Percentiles rank a stretch among this genome's conserved stretches.
Conservation (phyloP, 352 stramenopile species). For the Phytophthora sojae region DNA sequence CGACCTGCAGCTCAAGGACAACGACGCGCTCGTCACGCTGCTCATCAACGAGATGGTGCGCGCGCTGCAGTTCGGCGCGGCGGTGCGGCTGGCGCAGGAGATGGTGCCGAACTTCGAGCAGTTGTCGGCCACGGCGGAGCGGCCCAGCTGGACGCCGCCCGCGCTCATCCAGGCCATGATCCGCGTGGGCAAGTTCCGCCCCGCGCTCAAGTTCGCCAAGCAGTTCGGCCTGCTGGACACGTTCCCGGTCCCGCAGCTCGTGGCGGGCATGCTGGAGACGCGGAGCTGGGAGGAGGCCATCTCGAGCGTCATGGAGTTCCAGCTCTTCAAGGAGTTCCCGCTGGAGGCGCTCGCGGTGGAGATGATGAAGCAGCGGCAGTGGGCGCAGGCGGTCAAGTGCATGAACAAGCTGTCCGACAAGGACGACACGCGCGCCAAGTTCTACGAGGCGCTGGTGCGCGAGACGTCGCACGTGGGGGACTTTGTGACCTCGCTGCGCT, state of each 20-base stretch:
- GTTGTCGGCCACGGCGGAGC: constrained; percentile 30
- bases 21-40: constrained; percentile 83
- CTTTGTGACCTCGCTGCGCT: constrained; percentile 72
- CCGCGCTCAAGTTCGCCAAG: constrained; percentile 82
- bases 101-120: constrained; percentile 82
- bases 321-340: constrained; percentile 75
- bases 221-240: constrained; percentile 80
- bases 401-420: constrained; percentile 78
- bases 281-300: constrained; percentile 76
- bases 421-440: constrained; percentile 44
- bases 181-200: constrained; percentile 70
- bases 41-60: constrained; percentile 85
- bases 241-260: constrained; percentile 69
- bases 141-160: constrained; percentile 74
- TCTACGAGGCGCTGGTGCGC: constrained; percentile 65
- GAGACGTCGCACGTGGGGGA: constrained; percentile 67
- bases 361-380: constrained; percentile 78
- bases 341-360: constrained; percentile 67
- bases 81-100: constrained; percentile 80
- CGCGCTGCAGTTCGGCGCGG: constrained; percentile 67
- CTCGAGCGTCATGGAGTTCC: constrained; percentile 78
- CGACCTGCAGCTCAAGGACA: constrained; percentile 71
- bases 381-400: constrained; percentile 76
- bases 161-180: constrained; percentile 89
- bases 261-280: constrained; percentile 76